Conservation (phyloP, 805 yeast genomes). For the Pichia manshurica region DNA sequence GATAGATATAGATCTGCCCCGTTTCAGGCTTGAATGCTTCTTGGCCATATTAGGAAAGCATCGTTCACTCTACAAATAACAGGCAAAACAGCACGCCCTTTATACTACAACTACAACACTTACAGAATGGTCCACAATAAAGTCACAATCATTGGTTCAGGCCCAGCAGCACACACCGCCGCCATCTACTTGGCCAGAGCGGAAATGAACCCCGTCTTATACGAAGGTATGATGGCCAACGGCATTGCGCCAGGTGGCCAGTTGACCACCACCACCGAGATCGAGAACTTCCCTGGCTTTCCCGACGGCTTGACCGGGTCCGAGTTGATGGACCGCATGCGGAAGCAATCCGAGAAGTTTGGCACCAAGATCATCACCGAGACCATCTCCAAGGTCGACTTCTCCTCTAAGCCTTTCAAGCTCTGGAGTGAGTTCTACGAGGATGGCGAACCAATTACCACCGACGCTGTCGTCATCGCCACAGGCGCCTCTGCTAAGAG, state of each 20-base stretch:
- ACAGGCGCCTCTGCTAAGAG: slow-evolving; percentile 99
- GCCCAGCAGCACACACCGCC: slow-evolving; percentile 99
- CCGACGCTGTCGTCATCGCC: slow-evolving; percentile 89
- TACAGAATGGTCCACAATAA: slow-evolving; percentile 68
- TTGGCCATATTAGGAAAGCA: too few relatives aligned
- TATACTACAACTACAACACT: slow-evolving; percentile 1
- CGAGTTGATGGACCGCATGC: slow-evolving; percentile 90
- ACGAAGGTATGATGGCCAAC: slow-evolving; percentile 95
- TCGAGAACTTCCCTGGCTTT: slow-evolving; percentile 99
- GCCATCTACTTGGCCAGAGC: slow-evolving; percentile 97
- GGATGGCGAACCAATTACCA: slow-evolving; percentile 83
- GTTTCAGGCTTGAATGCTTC: too few relatives aligned
- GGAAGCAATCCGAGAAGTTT: slow-evolving; percentile 76
- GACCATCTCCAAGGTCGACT: slow-evolving; percentile 88
- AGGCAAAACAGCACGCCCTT: background rate
- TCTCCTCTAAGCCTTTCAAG: slow-evolving; percentile 85
- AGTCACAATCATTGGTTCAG: slow-evolving; percentile 90
- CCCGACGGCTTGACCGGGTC: slow-evolving; percentile 88
- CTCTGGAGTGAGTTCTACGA: slow-evolving; percentile 95
- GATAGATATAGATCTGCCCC: too few relatives aligned
- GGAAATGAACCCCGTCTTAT: slow-evolving; percentile 85
- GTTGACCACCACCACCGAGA: slow-evolving; percentile 96
- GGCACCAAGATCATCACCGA: slow-evolving; percentile 95
- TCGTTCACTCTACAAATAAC: too few relatives aligned
- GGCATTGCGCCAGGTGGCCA: slow-evolving; percentile 99